Conservation (phyloP, 2,329 filamentous ascomycete genomes). For the Nannizzia gypsea region DNA sequence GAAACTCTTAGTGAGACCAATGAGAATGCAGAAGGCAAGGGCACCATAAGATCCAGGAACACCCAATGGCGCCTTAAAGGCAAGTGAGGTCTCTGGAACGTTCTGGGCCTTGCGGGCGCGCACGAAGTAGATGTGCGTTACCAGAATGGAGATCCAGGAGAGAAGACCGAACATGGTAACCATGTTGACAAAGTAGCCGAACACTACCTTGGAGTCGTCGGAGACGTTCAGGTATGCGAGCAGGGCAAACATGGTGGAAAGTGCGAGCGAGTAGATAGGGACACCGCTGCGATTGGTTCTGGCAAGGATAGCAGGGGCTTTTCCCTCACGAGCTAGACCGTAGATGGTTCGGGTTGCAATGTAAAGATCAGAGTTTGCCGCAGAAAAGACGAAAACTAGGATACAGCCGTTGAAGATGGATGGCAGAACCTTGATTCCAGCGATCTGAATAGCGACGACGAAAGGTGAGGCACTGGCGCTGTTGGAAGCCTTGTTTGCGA, state of each 20-base stretch:
- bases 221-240: constrained; percentile 37
- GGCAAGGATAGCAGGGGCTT: constrained; percentile 60
- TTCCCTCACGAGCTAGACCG: constrained; percentile 64
- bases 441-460: constrained; percentile 59
- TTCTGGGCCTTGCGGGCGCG: constrained; percentile 31
- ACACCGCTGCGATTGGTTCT: constrained; percentile 50
- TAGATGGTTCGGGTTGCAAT: constrained; percentile 57
- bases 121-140: constrained; percentile 38
- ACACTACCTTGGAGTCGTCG: constrained; percentile 28
- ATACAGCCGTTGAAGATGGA: constrained; percentile 66
- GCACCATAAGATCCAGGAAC: constrained; percentile 49
- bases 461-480: constrained; percentile 50
- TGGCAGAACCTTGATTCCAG: constrained; percentile 55
- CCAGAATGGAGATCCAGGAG: constrained; percentile 37
- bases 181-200: constrained; percentile 37
- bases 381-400: constrained; percentile 58
- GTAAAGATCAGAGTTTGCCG: constrained; percentile 55
- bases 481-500: constrained; percentile 44
- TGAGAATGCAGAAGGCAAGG: constrained; percentile 50
- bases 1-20: constrained; percentile 73
- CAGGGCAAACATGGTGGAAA: constrained; percentile 32
- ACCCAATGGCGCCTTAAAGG: constrained; percentile 35
- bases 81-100: constrained; percentile 25
- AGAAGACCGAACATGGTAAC: constrained; percentile 35
- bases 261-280: constrained; percentile 32